phyloP scores from a whole-genome alignment of 805 yeast genomes.

The Lipomyces kockii region DNA sequence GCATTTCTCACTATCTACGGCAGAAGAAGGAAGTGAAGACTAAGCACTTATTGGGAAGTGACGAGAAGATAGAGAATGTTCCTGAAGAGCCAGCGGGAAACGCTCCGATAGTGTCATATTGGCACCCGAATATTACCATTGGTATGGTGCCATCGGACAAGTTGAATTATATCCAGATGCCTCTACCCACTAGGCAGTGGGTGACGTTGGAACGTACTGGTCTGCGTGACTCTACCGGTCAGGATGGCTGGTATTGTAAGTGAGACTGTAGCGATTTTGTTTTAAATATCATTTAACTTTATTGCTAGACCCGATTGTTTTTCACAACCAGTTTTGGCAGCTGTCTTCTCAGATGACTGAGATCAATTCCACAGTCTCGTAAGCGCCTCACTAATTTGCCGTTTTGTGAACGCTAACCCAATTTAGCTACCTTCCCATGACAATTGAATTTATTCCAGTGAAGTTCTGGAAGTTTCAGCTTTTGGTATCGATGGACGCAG shows the following conservation, averaged over 20 bases:
- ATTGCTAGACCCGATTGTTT: conserved; percentile 44
- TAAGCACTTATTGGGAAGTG: conserved; percentile 43
- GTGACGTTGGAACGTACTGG: conserved; percentile 42
- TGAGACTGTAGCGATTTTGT: not conserved
- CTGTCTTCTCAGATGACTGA: conserved; percentile 46
- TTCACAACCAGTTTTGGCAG: conserved; percentile 51
- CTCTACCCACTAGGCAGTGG: conserved; percentile 40
- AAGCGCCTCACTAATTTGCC: not conserved
- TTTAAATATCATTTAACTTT: not conserved
- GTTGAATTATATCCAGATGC: conserved; percentile 38
- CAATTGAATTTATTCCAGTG: conserved; percentile 43
- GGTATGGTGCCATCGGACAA: conserved; percentile 39
- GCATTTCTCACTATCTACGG: conserved; percentile 43
- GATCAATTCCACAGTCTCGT: conserved; percentile 41
- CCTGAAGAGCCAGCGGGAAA: conserved; percentile 27
- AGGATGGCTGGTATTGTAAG: conserved; percentile 44
- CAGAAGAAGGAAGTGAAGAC: conserved; percentile 41
- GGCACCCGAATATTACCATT: conserved; percentile 49
- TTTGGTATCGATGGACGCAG: conserved; percentile 42
- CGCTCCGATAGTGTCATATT: conserved; percentile 42
- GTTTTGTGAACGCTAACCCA: not conserved
- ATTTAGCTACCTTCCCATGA: conserved; percentile 38
- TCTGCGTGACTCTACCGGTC: conserved; percentile 42
- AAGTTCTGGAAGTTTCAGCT: conserved; percentile 46
- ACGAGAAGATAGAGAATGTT: conserved; percentile 36